A percentile compares a stretch with the other conserved stretches of the same genome.
phyloP scores from a whole-genome alignment of 2,329 filamentous ascomycete species.

The Talaromyces sp. region DNA sequence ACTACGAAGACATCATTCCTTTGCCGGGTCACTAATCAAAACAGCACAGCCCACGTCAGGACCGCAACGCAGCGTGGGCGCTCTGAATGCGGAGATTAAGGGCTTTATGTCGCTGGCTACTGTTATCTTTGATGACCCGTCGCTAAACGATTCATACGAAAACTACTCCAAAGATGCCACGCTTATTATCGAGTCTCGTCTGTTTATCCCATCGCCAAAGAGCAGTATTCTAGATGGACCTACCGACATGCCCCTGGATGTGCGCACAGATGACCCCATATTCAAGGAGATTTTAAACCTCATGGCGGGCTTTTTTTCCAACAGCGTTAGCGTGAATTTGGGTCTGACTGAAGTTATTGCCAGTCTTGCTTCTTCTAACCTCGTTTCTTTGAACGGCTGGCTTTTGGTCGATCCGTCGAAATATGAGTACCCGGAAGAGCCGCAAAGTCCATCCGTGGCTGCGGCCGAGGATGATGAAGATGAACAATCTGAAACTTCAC shows the following conservation, averaged over 20 bases:
- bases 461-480: constrained; percentile 16
- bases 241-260: constrained; percentile 58
- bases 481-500: constrained; percentile 33
- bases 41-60: constrained; percentile 16
- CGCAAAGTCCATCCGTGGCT: constrained; percentile 6
- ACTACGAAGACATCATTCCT: constrained; percentile 78
- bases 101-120: constrained; percentile 32
- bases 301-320: constrained; percentile 76
- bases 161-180: constrained; percentile 46
- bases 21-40: constrained; percentile 65
- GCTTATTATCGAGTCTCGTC: constrained; percentile 40
- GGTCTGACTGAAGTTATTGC: constrained; percentile 78
- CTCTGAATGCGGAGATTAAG: constrained; percentile 35
- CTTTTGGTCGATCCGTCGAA: constrained; percentile 65
- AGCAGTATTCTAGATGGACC: constrained; percentile 36
- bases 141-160: constrained; percentile 37
- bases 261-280: constrained; percentile 58
- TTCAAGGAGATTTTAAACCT: constrained; percentile 50
- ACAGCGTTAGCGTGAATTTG: constrained; percentile 86
- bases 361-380: constrained; percentile 76
- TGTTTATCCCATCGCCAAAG: constrained; percentile 22
- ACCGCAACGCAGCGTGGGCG: constrained; percentile 28
- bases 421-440: constrained; percentile 44
- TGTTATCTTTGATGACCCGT: constrained; percentile 31
- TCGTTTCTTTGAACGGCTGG: constrained; percentile 86